Conservation (phyloP, 2,329 filamentous ascomycete species). For the Trichoderma sp. region DNA sequence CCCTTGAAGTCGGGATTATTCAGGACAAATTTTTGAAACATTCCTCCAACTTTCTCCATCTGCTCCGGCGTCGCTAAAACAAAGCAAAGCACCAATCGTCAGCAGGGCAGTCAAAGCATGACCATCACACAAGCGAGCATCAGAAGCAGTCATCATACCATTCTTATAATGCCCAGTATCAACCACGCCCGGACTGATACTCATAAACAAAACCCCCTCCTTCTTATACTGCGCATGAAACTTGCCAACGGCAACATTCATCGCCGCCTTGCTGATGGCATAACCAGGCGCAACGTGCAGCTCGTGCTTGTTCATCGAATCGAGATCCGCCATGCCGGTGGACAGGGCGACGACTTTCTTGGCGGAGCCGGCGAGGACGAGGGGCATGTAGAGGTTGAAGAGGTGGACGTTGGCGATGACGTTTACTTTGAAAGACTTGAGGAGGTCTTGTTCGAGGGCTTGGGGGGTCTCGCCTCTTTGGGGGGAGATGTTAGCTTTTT, state of each 20-base stretch:
- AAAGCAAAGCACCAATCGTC: neutral
- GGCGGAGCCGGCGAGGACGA: neutral
- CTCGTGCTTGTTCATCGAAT: slow-evolving; percentile 3
- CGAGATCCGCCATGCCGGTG: slow-evolving; percentile 10
- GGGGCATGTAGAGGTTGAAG: slow-evolving; percentile 4
- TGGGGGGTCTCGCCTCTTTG: neutral
- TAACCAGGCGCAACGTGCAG: neutral
- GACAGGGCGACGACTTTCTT: slow-evolving; percentile 10
- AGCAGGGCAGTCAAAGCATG: neutral
- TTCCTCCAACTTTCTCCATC: neutral
- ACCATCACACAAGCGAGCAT: too few species aligned
- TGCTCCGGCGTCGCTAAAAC: neutral
- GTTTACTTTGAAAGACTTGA: slow-evolving; percentile 15
- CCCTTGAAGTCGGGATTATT: slow-evolving; percentile 7
- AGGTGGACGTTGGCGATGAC: slow-evolving; percentile 1
- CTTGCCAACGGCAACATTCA: neutral
- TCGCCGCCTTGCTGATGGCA: slow-evolving; percentile 14
- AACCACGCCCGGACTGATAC: neutral
- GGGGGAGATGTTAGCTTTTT: too few species aligned
- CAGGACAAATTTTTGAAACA: neutral
- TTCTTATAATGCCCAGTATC: slow-evolving; percentile 7
- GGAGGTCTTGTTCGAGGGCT: neutral
- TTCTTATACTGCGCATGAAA: slow-evolving; percentile 12
- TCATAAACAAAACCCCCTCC: neutral
- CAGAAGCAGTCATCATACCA: neutral